phyloP scores from a whole-genome alignment of 2,329 filamentous ascomycete species.

The Tolypocladium guangdongense region DNA sequence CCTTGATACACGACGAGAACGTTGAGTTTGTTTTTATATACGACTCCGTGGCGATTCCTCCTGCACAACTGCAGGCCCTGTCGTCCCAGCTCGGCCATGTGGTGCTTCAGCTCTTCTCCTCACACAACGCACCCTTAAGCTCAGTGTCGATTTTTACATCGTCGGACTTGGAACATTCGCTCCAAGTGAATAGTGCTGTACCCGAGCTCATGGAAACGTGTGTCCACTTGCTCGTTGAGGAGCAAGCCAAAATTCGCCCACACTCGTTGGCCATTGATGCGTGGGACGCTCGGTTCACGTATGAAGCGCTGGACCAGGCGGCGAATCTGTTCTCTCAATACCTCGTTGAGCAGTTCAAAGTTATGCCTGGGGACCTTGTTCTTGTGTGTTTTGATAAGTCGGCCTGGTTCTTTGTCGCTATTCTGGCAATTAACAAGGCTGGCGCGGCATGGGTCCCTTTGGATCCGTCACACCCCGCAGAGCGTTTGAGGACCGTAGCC shows the following conservation, averaged over 20 bases:
- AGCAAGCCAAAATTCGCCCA: too few relatives aligned
- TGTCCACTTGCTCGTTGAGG: background rate
- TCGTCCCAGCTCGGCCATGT: too few relatives aligned
- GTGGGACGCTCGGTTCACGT: too few relatives aligned
- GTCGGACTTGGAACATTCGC: too few relatives aligned
- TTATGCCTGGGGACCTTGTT: constrained; percentile 3
- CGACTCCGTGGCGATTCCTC: background rate
- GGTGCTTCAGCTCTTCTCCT: background rate
- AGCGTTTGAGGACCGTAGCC: too few relatives aligned
- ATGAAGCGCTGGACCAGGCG: too few relatives aligned
- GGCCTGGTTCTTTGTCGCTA: constrained; percentile 6
- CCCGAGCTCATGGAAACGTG: constrained; percentile 2
- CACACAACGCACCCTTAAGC: background rate
- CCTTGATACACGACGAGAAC: background rate
- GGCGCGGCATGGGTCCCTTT: constrained; percentile 6
- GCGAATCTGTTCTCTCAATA: constrained; percentile 2
- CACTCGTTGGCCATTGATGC: too few relatives aligned
- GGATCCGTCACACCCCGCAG: constrained; percentile 1
- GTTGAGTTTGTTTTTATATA: background rate
- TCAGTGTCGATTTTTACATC: too few relatives aligned
- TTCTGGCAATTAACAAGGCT: constrained; percentile 5
- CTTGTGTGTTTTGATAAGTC: background rate
- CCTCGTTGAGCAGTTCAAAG: constrained; percentile 3
- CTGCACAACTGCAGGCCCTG: background rate
- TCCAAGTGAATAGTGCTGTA: too few relatives aligned